phyloP scores from a whole-genome alignment of 768 basidiomycete species.

The Suillus subaureus region DNA sequence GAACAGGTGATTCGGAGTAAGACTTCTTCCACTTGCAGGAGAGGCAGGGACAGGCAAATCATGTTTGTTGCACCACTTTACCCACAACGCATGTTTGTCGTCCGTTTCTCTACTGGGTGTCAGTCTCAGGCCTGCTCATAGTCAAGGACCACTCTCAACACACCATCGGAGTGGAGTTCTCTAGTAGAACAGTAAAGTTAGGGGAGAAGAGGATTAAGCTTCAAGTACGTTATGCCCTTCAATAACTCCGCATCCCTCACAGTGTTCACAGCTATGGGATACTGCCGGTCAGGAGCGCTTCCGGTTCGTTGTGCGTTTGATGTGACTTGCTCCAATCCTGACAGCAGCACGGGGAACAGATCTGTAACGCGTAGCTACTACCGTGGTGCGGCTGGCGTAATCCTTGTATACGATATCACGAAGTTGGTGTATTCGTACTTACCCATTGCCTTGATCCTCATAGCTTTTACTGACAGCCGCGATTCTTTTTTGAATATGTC shows the following conservation, averaged over 20 bases:
- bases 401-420: slow-evolving; percentile 93
- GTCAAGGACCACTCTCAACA: slow-evolving; percentile 97
- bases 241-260: slow-evolving; percentile 17
- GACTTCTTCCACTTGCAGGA: slow-evolving; percentile 48
- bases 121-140: slow-evolving; percentile 34
- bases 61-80: slow-evolving; percentile 94
- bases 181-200: slow-evolving; percentile 88
- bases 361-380: slow-evolving; percentile 96
- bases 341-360: slow-evolving; percentile 38
- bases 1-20: slow-evolving; percentile 12
- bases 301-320: slow-evolving; percentile 47
- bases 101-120: slow-evolving; percentile 10
- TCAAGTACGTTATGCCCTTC: slow-evolving; percentile 59
- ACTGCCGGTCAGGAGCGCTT: slow-evolving; percentile 97
- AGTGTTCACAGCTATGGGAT: slow-evolving; percentile 80
- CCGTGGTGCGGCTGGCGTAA: slow-evolving; percentile 89
- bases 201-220: slow-evolving; percentile 95
- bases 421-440: slow-evolving; percentile 47
- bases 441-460: slow-evolving; percentile 10
- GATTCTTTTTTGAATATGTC: slow-evolving; percentile 82
- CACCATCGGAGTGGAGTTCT: slow-evolving; percentile 98
- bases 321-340: slow-evolving; percentile 20
- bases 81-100: slow-evolving; percentile 88
- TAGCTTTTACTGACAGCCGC: slow-evolving; percentile 53
- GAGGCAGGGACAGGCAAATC: slow-evolving; percentile 98